Evolutionary conservation across 495 filamentous ascomycete species (phyloP), one percentile per base, ranked within the genome.

Genomic region (Penicillium subrubescens): DNA sequence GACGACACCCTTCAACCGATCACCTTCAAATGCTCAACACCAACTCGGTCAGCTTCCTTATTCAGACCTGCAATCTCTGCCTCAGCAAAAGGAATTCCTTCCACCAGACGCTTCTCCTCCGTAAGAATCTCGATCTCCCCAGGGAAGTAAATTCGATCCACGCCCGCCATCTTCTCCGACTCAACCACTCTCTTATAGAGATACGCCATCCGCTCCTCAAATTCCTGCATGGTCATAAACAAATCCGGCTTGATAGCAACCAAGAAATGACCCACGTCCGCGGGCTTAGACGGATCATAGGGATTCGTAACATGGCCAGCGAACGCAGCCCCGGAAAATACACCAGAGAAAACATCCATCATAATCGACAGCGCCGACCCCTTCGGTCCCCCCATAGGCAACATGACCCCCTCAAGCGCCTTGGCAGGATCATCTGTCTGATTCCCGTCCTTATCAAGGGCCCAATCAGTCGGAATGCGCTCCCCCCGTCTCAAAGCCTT

Each of bases 291-390:
- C 39, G 87, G 82, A 73, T 93, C 90, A 77, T 92, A 92, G 0
- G 90, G 90, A 34, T 83, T 84, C 0, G 85, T 88, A 12, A 93
- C 90, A 64, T 87, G 78, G 0, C 90, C 90, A 0, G 89, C 90
- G 77, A 92, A 91, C 0, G 88, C 89, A 39, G 84, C 78, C 35
- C 88, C 90, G 2, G 86, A 88, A 11, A 93, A 72, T 5, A 92
- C 90, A 1, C 90, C 90, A 7, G 89, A 91, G 63, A 93, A 92
- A 3, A 93, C 88, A 77, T 93, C 90, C 90, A 92, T 92, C 90
- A 93, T 92, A 41, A 93, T 83, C 0, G 88, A 78, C 48, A 93
- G 66, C 5, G 85, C 90, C 19, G 84, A 87, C 5, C 90, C 90
- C 73, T 93, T 93, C 0, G 89, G 89, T 0, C 90, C 90, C 0